Evolutionary conservation across 306 rosid genomes (phyloP).

Genomic region (Cicer bijugum): DNA sequence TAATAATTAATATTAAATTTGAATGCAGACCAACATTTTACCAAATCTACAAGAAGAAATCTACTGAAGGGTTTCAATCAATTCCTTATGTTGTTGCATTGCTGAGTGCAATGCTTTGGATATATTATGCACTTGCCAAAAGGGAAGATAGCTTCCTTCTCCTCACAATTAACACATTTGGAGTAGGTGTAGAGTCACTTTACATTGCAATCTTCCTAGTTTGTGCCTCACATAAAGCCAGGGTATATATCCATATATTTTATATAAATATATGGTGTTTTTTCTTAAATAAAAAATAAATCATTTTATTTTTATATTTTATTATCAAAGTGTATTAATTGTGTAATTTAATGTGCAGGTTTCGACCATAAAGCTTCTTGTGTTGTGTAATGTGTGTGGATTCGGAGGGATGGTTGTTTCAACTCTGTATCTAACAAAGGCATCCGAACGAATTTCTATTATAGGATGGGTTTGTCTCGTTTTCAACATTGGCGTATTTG

Average conservation of each 20-base stretch:
- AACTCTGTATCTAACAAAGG: slow-evolving; percentile 61
- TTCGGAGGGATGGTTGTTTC: slow-evolving; percentile 72
- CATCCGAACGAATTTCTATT: slow-evolving; percentile 56
- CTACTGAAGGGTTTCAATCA: slow-evolving; percentile 76
- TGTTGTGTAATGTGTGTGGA: slow-evolving; percentile 67
- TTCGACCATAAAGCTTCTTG: slow-evolving; percentile 58
- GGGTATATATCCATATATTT: slow-evolving; percentile 53
- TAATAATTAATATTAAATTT: not conserved
- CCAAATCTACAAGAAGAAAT: slow-evolving; percentile 74
- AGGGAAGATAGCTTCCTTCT: slow-evolving; percentile 60
- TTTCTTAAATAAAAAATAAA: too few species aligned
- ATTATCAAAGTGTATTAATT: too few species aligned
- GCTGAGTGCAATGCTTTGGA: slow-evolving; percentile 82
- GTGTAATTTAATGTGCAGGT: slow-evolving; percentile 47
- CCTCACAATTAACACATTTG: slow-evolving; percentile 80
- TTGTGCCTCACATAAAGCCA: slow-evolving; percentile 65
- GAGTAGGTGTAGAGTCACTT: slow-evolving; percentile 63
- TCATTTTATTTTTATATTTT: too few species aligned
- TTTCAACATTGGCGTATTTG: slow-evolving; percentile 75
- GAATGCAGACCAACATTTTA: slow-evolving; percentile 81
- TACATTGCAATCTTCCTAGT: slow-evolving; percentile 65
- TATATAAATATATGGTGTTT: too few species aligned
- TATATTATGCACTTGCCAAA: slow-evolving; percentile 80
- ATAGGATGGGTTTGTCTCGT: slow-evolving; percentile 84
- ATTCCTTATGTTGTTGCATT: slow-evolving; percentile 78